Percentiles rank a stretch among this genome's conserved stretches.
Evolutionary conservation across 176 grass and related monocot species (phyloP).

Genomic region (Tuctoria greenei): DNA sequence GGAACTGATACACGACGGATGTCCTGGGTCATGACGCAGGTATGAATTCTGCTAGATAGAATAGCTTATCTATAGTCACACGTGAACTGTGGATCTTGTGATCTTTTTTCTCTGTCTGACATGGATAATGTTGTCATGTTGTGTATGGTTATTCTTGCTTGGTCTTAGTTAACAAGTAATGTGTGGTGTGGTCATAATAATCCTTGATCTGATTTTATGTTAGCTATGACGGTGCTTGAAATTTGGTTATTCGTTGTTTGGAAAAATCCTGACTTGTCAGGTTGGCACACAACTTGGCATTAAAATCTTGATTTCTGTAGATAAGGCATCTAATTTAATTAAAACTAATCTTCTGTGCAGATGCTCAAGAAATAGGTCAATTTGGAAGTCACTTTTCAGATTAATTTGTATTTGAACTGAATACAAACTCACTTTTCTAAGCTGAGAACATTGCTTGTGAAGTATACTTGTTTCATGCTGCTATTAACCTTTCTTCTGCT

Average conservation of each 20-base stretch:
- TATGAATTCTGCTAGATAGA: background rate
- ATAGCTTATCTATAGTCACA: background rate
- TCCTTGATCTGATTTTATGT: background rate
- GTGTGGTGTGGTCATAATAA: background rate
- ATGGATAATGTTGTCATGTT: background rate
- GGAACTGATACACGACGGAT: constrained; percentile 33
- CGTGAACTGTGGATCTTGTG: background rate
- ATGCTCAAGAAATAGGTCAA: background rate
- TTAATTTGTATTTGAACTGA: background rate
- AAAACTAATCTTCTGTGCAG: background rate
- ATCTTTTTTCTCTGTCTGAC: background rate
- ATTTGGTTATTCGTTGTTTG: background rate
- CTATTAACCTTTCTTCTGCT: background rate
- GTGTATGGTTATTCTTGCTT: background rate
- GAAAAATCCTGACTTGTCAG: background rate
- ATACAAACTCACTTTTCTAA: background rate
- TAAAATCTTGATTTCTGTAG: background rate
- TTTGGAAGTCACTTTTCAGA: background rate
- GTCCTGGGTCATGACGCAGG: constrained; percentile 22
- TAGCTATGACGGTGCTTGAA: background rate
- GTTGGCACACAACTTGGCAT: background rate
- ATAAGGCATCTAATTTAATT: background rate
- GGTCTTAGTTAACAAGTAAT: background rate
- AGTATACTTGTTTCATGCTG: background rate
- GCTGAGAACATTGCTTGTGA: background rate